phyloP scores from a whole-genome alignment of 768 basidiomycete species.

The Asterophora parasitica region DNA sequence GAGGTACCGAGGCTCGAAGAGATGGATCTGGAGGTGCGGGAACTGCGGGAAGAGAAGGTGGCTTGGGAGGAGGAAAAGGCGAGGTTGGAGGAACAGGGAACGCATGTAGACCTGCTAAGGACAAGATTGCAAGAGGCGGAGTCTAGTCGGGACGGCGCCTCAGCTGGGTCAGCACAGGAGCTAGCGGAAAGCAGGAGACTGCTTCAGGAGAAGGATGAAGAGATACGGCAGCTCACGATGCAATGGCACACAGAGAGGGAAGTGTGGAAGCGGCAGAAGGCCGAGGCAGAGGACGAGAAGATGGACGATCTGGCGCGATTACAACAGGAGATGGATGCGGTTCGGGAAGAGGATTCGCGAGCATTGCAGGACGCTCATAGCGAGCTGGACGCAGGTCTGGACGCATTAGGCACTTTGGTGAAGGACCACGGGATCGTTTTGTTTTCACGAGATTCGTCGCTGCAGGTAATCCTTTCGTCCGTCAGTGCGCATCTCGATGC shows the following conservation, averaged over 20 bases:
- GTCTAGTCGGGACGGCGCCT: conserved; percentile 33
- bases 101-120: conserved; percentile 34
- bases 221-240: conserved; percentile 31
- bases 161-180: conserved; percentile 34
- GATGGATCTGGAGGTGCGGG: conserved; percentile 42
- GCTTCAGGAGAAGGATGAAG: conserved; percentile 37
- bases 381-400: conserved; percentile 49
- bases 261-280: conserved; percentile 47
- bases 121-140: conserved; percentile 39
- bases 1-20: conserved; percentile 49
- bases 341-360: conserved; percentile 34
- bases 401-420: conserved; percentile 46
- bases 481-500: conserved; percentile 47
- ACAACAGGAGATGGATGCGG: conserved; percentile 45
- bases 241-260: conserved; percentile 42
- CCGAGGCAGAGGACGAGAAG: conserved; percentile 43
- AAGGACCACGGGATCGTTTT: conserved; percentile 54
- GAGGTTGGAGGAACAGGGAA: conserved; percentile 36
- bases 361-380: conserved; percentile 33
- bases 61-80: conserved; percentile 47
- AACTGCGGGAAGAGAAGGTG: conserved; percentile 43
- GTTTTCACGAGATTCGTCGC: conserved; percentile 44
- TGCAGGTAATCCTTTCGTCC: conserved; percentile 44
- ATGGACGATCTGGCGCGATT: conserved; percentile 40
- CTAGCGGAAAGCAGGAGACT: conserved; percentile 31